Percentiles rank a stretch among this genome's conserved stretches.
phyloP scores from a whole-genome alignment of 257 asterid genomes.

The Petrea volubilis region DNA sequence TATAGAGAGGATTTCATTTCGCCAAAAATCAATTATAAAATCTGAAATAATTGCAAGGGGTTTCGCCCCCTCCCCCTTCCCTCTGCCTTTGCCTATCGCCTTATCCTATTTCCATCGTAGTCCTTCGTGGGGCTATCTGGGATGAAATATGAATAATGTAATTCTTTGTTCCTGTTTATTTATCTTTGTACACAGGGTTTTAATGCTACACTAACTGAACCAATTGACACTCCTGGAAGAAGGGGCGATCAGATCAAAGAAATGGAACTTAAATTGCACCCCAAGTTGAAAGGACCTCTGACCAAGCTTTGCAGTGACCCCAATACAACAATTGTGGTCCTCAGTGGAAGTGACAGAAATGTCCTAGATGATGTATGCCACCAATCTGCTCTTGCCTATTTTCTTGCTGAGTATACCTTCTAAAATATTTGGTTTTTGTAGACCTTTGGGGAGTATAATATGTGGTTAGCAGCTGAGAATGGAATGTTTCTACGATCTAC shows the following conservation, averaged over 20 bases:
- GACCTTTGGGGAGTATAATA: conserved; percentile 82
- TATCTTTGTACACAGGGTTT: conserved; percentile 69
- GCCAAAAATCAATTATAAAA: not conserved
- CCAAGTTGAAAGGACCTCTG: conserved; percentile 70
- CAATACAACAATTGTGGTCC: conserved; percentile 81
- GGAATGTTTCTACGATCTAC: conserved; percentile 96
- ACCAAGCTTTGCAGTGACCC: conserved; percentile 73
- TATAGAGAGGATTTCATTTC: not conserved
- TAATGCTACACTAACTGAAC: conserved; percentile 83
- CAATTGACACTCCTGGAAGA: conserved; percentile 77
- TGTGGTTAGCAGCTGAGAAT: conserved; percentile 99
- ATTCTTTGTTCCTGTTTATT: conserved; percentile 16
- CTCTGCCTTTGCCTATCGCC: not conserved
- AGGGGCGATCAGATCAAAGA: conserved; percentile 94
- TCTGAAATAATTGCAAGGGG: not conserved
- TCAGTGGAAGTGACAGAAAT: conserved; percentile 85
- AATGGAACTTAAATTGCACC: conserved; percentile 94
- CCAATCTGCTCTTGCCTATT: not conserved
- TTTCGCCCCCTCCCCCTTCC: not conserved
- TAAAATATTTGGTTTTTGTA: conserved; percentile 43
- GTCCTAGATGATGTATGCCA: conserved; percentile 73
- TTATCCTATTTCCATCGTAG: not conserved
- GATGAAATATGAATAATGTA: not conserved
- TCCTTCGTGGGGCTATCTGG: not conserved
- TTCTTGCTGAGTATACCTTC: not conserved